Conservation (phyloP, 257 asterid species). For the Fraxinus americana region DNA sequence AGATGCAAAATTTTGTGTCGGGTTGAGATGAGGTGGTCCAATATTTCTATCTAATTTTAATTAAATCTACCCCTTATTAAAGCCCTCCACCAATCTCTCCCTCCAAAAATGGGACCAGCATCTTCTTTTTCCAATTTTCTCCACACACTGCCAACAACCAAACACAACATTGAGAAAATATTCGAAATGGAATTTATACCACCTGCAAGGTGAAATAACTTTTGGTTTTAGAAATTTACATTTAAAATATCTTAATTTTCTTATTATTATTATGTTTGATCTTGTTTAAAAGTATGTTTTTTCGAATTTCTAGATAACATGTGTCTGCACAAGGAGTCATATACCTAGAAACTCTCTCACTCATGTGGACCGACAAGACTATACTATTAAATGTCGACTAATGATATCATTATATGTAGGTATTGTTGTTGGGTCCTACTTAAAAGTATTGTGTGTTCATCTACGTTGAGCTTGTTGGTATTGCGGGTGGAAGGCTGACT, state of each 20-base stretch:
- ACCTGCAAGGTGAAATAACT: not conserved
- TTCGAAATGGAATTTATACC: not conserved
- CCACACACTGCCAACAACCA: not conserved
- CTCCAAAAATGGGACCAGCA: slow-evolving; percentile 61
- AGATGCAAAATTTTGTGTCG: slow-evolving; percentile 56
- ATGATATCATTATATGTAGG: no score
- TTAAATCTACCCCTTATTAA: slow-evolving; percentile 52
- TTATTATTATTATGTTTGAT: not conserved
- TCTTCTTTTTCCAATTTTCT: slow-evolving; percentile 15
- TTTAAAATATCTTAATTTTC: slow-evolving; percentile 7
- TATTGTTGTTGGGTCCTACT: no score
- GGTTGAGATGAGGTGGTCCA: slow-evolving; percentile 86
- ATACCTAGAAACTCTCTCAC: no score
- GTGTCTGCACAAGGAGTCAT: not conserved
- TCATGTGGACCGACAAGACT: no score
- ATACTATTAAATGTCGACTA: no score
- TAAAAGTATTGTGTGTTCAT: no score
- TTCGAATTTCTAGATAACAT: not conserved
- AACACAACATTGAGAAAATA: not conserved
- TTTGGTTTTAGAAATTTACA: not conserved
- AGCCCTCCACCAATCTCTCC: slow-evolving; percentile 56
- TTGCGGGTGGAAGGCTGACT: no score
- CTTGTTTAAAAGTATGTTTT: not conserved
- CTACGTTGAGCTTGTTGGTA: no score
- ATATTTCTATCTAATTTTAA: slow-evolving; percentile 71